phyloP scores from a whole-genome alignment of 441 rosid genomes.

The Erodium chrysanthum region DNA sequence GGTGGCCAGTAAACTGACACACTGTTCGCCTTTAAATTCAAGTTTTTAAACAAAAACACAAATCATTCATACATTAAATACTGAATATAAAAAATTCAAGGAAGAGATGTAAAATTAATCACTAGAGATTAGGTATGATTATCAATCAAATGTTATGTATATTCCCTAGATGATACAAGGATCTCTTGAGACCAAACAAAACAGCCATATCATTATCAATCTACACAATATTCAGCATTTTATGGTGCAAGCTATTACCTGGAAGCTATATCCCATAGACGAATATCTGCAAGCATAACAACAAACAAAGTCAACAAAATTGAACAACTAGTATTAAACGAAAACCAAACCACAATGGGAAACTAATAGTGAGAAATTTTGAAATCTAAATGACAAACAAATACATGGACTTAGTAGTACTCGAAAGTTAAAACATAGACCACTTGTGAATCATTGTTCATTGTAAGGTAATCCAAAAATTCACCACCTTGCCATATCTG shows the following conservation, averaged over 20 bases:
- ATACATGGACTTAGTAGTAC: too few species aligned
- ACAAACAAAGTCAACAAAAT: conserved; percentile 8
- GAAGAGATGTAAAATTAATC: not conserved
- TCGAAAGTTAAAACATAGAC: too few species aligned
- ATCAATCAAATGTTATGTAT: too few species aligned
- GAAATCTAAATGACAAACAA: not conserved
- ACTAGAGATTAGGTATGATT: not conserved
- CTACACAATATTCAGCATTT: not conserved
- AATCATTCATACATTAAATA: not conserved
- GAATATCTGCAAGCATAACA: conserved; percentile 54
- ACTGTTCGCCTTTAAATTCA: conserved; percentile 59
- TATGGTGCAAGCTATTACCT: conserved; percentile 33
- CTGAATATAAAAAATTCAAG: not conserved
- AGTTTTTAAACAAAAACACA: conserved; percentile 16
- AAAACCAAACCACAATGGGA: too few species aligned
- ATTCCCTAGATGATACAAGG: too few species aligned
- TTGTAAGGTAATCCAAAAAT: not conserved
- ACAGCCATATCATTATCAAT: not conserved
- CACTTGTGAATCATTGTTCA: too few species aligned
- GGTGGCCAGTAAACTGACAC: conserved; percentile 86
- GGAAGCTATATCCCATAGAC: conserved; percentile 87
- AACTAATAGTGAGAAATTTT: too few species aligned
- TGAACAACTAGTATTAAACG: too few species aligned
- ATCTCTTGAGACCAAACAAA: not conserved
- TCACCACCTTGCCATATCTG: not conserved